Conservation (phyloP, 352 stramenopile species). For the Thalassiosira ordinaria region DNA sequence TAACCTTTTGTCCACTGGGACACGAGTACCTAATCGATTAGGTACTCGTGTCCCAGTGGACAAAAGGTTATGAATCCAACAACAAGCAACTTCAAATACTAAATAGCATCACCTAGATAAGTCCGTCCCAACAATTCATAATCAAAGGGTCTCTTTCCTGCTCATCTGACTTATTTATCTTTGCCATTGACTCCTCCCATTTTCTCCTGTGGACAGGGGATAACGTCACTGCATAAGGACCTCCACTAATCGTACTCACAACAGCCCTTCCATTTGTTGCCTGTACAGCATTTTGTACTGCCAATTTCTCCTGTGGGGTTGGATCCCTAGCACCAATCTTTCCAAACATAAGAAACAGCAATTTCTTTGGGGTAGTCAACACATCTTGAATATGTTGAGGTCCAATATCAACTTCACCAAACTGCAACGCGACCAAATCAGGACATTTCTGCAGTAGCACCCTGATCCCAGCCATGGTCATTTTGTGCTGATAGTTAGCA, state of each 20-base stretch:
- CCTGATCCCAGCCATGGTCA: slow-evolving; percentile 4
- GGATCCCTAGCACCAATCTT: no score
- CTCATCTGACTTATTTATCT: not conserved
- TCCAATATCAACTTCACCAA: not conserved
- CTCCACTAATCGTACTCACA: not conserved
- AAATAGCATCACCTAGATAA: no score
- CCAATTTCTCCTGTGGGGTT: no score
- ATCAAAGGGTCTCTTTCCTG: no score
- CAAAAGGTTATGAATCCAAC: no score
- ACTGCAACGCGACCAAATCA: slow-evolving; percentile 14
- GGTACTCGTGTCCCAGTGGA: no score
- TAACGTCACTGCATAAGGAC: not conserved
- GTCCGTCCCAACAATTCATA: no score
- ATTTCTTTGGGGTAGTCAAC: not conserved
- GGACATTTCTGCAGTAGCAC: slow-evolving; percentile 13
- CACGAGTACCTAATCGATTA: no score
- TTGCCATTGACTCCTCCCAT: slow-evolving; percentile 5
- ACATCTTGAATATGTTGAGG: not conserved
- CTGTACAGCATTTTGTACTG: slow-evolving; percentile 20
- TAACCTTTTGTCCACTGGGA: no score
- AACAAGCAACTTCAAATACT: no score
- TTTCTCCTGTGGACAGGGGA: not conserved
- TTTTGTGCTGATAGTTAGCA: slow-evolving; percentile 13
- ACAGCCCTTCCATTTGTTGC: slow-evolving; percentile 16
- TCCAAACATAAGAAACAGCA: no score